A percentile compares a stretch with the other conserved stretches of the same genome.
These are phyloP conservation scores for Elaeis guineensis DNA, from an alignment of 176 grass and related monocot species.

Conservation along the genomic window DNA sequence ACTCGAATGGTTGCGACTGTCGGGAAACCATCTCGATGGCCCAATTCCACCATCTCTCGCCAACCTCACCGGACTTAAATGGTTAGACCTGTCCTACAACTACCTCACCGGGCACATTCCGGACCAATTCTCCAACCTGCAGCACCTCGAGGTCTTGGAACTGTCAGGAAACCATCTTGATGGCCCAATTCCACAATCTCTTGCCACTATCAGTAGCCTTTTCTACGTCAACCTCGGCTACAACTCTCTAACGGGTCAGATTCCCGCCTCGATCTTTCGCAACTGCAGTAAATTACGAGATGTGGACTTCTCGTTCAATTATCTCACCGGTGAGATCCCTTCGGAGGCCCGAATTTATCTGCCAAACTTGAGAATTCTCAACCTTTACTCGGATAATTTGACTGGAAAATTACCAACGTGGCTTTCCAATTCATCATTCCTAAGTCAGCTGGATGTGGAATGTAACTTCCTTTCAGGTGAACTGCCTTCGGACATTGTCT, in stretches of 20 bases:
- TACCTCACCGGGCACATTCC: slow-evolving; percentile 43
- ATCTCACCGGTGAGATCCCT: slow-evolving; percentile 47
- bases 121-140: slow-evolving; percentile 43
- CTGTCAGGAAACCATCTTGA: slow-evolving; percentile 34
- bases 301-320: slow-evolving; percentile 38
- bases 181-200: slow-evolving; percentile 36
- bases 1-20: too few species aligned
- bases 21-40: too few species aligned
- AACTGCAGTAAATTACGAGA: slow-evolving; percentile 30
- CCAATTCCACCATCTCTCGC: slow-evolving; percentile 6
- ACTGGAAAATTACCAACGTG: slow-evolving; percentile 48
- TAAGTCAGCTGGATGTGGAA: slow-evolving; percentile 37
- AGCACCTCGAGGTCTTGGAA: not conserved
- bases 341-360: not conserved
- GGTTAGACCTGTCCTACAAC: slow-evolving; percentile 40
- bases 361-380: not conserved
- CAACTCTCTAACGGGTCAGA: slow-evolving; percentile 20
- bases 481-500: slow-evolving; percentile 38
- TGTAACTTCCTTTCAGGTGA: slow-evolving; percentile 43
- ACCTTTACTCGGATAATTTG: slow-evolving; percentile 55
- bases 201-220: slow-evolving; percentile 23
- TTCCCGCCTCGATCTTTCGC: slow-evolving; percentile 40
- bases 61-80: slow-evolving; percentile 32
- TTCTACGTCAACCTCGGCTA: too few species aligned
- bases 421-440: slow-evolving; percentile 38